Evolutionary conservation across 2,329 filamentous ascomycete genomes (phyloP).

Genomic region (Botryotinia narcissicola): DNA sequence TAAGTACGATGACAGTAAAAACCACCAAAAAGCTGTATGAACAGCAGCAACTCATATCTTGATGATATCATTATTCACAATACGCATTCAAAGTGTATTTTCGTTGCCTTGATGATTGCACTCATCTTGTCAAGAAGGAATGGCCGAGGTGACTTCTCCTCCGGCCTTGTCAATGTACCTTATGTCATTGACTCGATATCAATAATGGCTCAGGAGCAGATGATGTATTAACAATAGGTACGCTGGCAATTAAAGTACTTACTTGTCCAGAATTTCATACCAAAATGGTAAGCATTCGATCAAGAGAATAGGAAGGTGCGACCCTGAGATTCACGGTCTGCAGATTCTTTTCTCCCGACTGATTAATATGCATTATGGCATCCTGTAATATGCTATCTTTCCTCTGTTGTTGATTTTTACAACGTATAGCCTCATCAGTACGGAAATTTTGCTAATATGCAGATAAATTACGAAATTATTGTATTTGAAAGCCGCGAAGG

Average conservation of each 20-base stretch:
- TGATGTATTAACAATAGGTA: background rate
- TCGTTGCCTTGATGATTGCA: background rate
- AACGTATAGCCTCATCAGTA: too few species aligned
- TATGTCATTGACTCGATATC: background rate
- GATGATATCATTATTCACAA: too few species aligned
- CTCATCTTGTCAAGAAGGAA: background rate
- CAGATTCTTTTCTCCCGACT: background rate
- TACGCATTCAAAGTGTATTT: too few species aligned
- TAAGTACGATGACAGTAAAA: too few species aligned
- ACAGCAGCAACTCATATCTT: too few species aligned
- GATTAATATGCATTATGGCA: background rate
- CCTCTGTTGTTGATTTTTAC: background rate
- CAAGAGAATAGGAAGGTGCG: background rate
- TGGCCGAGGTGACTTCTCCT: background rate
- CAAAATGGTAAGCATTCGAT: background rate
- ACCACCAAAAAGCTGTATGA: too few species aligned
- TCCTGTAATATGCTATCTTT: background rate
- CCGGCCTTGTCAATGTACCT: background rate
- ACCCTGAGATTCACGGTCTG: background rate
- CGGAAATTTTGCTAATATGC: background rate
- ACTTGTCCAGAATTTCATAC: background rate
- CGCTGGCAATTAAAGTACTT: background rate
- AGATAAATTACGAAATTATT: background rate
- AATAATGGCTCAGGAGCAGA: background rate
- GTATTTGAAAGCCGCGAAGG: rapidly evolving